Evolutionary conservation across 2,329 filamentous ascomycete genomes (phyloP).

Genomic region (Botryotinia globosa): DNA sequence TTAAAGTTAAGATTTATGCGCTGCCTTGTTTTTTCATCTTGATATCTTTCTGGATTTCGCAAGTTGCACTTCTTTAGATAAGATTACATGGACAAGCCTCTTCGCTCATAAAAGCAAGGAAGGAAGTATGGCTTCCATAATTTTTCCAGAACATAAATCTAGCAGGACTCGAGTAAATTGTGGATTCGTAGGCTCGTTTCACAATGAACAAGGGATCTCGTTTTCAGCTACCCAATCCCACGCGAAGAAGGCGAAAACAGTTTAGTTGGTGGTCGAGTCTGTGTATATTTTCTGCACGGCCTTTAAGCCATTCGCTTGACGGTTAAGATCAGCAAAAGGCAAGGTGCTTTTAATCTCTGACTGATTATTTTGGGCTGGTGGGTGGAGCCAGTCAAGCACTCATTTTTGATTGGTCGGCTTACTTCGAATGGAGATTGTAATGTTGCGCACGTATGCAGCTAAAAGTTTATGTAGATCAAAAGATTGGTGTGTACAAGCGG

Average conservation of each 20-base stretch:
- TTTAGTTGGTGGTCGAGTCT: conserved; percentile 11
- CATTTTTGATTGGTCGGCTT: conserved; percentile 7
- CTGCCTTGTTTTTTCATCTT: background rate
- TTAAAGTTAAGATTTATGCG: conserved; percentile 12
- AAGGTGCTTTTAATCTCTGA: conserved; percentile 18
- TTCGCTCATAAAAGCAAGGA: conserved; percentile 12
- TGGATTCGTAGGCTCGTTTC: conserved; percentile 31
- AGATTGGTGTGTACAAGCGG: conserved; percentile 20
- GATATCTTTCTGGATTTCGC: conserved; percentile 25
- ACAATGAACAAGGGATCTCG: conserved; percentile 30
- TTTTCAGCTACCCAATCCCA: conserved; percentile 34
- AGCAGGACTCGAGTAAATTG: conserved; percentile 25
- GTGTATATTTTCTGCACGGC: conserved; percentile 22
- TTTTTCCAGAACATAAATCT: conserved; percentile 34
- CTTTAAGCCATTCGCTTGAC: conserved; percentile 27
- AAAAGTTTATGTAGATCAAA: conserved; percentile 19
- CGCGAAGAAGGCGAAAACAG: conserved; percentile 21
- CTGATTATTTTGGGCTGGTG: conserved; percentile 10
- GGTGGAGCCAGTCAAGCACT: conserved; percentile 6
- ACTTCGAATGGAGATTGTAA: conserved; percentile 9
- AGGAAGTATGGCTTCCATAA: conserved; percentile 31
- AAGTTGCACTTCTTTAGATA: conserved; percentile 30
- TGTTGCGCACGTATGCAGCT: conserved; percentile 21
- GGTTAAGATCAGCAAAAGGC: conserved; percentile 24
- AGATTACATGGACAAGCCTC: conserved; percentile 19